Base-by-base conservation (phyloP, 768 basidiomycete species). In the Dioszegia aurantiaca region DNA sequence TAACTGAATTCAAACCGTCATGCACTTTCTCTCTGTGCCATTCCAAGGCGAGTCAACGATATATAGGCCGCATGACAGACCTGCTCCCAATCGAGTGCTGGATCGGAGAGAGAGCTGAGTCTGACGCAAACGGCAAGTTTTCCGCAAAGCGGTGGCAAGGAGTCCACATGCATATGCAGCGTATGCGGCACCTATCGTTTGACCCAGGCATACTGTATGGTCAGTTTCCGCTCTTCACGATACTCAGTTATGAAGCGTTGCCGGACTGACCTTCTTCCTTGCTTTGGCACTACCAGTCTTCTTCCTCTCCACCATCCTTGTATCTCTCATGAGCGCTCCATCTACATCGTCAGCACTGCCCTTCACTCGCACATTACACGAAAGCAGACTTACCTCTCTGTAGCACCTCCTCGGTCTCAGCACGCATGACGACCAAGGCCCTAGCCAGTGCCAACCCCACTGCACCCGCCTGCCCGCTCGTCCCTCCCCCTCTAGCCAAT, bases 281-380 rank as follows among this genome's bases (percentile, higher is more conserved):
- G 94, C 91, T 80, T 95, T 95, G 59, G 87, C 84, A 69, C 85
- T 77, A 58, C 90, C 90, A 16, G 94, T 89, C 83, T 99, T 99
- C 81, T 99, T 99, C 68, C 94, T 83, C 79, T 99, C 94, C 28
- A 95, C 93, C 89, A 94, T 89, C 77, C 95, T 87, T 44, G 92
- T 90, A 81, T 99, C 94, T 68, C 93, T 85, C 75, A 85, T 84
- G 58, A 90, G 78, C 45, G 93, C 80, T 80, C 90, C 87, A 59
- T 89, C 93, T 95, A 31, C 9, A 17, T 12, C 3, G 12, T 43
- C 30, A 45, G 55, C 53, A 31, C 37, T n/a, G n/a, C n/a, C n/a
- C n/a, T n/a, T n/a, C n/a, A n/a, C 40, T 11, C 42, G 6, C n/a
- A n/a, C 28, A 48, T 5, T 24, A 23, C 24, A 42, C 17, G 4